Percentiles rank a stretch among this genome's conserved stretches.
These are phyloP conservation scores for Hylodesmum podocarpum DNA, from an alignment of 306 rosid genomes.

Conservation along the genomic window DNA sequence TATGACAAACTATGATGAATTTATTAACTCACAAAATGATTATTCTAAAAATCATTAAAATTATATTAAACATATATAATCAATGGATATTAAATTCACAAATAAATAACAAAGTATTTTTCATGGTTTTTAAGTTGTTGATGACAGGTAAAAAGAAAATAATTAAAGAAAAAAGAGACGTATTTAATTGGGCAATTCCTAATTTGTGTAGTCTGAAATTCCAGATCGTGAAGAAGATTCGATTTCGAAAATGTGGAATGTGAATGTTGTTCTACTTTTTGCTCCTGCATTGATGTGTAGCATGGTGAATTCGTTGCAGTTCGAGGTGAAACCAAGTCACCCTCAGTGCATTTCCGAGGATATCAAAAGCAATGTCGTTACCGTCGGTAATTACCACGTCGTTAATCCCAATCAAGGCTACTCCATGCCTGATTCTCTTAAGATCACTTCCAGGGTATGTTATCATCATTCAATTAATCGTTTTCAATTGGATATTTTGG, in stretches of 20 bases:
- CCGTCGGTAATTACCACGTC: constrained; percentile 61
- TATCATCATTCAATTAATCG: background rate
- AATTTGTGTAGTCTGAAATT: background rate
- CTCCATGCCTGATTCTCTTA: constrained; percentile 60
- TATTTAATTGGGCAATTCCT: no score
- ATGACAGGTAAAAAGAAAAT: no score
- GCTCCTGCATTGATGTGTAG: constrained; percentile 30
- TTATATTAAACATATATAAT: no score
- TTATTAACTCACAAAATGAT: no score
- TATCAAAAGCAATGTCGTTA: constrained; percentile 53
- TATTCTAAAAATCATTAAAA: no score
- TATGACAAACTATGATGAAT: no score
- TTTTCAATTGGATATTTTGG: background rate
- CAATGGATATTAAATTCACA: no score
- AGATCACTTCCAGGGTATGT: constrained; percentile 61
- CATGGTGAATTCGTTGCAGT: constrained; percentile 48
- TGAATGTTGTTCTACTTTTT: constrained; percentile 13
- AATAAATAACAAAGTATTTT: no score
- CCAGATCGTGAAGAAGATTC: background rate
- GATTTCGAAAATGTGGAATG: constrained; percentile 28
- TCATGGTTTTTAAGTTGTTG: no score
- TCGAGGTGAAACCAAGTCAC: constrained; percentile 56
- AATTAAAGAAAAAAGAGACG: no score
- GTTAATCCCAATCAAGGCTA: constrained; percentile 43
- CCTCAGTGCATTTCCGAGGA: constrained; percentile 77